Evolutionary conservation across 805 yeast species (phyloP).

Genomic region (Clavispora fructus): DNA sequence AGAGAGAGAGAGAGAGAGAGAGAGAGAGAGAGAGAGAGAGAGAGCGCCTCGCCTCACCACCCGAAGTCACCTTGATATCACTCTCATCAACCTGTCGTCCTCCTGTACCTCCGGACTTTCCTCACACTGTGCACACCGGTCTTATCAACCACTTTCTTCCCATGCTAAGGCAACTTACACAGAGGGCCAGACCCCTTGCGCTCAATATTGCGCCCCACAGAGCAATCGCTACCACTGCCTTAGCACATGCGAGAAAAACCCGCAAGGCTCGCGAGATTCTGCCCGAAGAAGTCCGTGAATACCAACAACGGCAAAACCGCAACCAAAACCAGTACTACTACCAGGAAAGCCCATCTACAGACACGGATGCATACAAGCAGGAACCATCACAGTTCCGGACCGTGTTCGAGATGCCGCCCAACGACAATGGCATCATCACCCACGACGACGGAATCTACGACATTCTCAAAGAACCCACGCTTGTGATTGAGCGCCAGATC

Average conservation of each 20-base stretch:
- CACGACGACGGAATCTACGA: slow-evolving; percentile 55
- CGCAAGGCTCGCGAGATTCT: slow-evolving; percentile 29
- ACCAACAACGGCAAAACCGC: slow-evolving; percentile 6
- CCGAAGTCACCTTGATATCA: too few relatives aligned
- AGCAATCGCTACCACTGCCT: background rate
- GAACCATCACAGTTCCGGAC: slow-evolving; percentile 29
- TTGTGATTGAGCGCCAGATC: slow-evolving; percentile 81
- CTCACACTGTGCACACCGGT: background rate
- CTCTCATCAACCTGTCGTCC: background rate
- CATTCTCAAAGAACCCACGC: slow-evolving; percentile 70
- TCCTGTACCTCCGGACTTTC: background rate
- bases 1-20: too few relatives aligned
- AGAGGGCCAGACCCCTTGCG: background rate
- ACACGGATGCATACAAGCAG: slow-evolving; percentile 16
- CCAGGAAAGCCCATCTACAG: slow-evolving; percentile 23
- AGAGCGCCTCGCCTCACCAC: too few relatives aligned
- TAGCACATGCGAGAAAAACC: slow-evolving; percentile 12
- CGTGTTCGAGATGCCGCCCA: slow-evolving; percentile 33
- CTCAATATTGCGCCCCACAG: background rate
- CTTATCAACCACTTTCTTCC: background rate
- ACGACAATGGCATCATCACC: slow-evolving; percentile 47
- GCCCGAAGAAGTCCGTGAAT: slow-evolving; percentile 29
- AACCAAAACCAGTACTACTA: slow-evolving; percentile 18
- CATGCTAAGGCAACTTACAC: background rate
- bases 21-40: too few relatives aligned